Conservation (phyloP, 805 yeast genomes). For the Candida qinlingensis region DNA sequence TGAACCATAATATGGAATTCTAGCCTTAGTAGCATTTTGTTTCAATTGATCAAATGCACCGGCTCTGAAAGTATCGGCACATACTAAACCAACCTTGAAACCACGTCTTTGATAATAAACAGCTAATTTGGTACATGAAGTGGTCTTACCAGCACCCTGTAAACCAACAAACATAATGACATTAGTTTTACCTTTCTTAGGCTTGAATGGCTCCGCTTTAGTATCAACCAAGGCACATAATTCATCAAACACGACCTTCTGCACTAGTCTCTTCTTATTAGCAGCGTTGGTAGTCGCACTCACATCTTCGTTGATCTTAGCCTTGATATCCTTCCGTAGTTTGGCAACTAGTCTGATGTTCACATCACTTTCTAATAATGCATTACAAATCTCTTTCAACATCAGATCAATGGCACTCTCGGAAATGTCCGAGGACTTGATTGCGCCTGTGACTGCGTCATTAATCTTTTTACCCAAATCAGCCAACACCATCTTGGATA, state of each 20-base stretch:
- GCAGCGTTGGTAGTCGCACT: conserved; percentile 34
- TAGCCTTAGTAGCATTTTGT: conserved; percentile 94
- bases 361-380: conserved; percentile 90
- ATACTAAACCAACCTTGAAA: conserved; percentile 90
- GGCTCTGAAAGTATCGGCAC: conserved; percentile 99
- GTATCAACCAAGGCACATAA: conserved; percentile 81
- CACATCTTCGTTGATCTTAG: conserved; percentile 48
- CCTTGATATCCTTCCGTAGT: conserved; percentile 66
- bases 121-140: conserved; percentile 94
- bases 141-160: conserved; percentile 98
- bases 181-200: conserved; percentile 73
- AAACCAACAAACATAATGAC: conserved; percentile 97
- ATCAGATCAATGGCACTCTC: conserved; percentile 61
- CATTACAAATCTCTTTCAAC: conserved; percentile 86
- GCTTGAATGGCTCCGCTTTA: conserved; percentile 58
- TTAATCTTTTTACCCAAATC: conserved; percentile 76
- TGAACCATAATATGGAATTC: conserved; percentile 91
- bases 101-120: conserved; percentile 92
- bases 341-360: conserved; percentile 78
- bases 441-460: conserved; percentile 61
- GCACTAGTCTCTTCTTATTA: conserved; percentile 75
- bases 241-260: conserved; percentile 93
- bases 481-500: conserved; percentile 59
- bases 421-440: conserved; percentile 49
- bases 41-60: conserved; percentile 99